A percentile compares a stretch with the other conserved stretches of the same genome.
These are phyloP conservation scores for Lignosus rhinocerotis DNA, from an alignment of 1,284 basidiomycete genomes.

Conservation along the genomic window DNA sequence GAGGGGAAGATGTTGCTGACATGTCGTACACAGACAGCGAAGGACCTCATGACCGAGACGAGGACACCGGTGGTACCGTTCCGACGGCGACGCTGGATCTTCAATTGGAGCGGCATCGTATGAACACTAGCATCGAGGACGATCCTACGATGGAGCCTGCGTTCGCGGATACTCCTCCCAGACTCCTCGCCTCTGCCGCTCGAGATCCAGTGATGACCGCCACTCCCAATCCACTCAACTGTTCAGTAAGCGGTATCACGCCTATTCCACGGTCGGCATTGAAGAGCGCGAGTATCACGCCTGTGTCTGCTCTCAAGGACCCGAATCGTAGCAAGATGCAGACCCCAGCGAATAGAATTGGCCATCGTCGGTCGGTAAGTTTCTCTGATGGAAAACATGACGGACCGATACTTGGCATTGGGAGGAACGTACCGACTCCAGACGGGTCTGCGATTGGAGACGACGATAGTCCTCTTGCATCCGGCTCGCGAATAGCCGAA, in stretches of 20 bases:
- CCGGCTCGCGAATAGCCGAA: conserved; percentile 5
- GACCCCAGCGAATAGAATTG: conserved; percentile 50
- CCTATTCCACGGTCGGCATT: conserved; percentile 55
- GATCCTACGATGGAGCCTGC: conserved; percentile 17
- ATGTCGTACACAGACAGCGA: conserved; percentile 24
- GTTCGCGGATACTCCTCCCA: conserved; percentile 23
- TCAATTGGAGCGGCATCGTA: conserved; percentile 6
- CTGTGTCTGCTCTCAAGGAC: conserved; percentile 56
- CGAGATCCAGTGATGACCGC: conserved; percentile 9
- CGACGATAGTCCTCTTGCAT: conserved; percentile 24
- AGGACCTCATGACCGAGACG: conserved; percentile 21
- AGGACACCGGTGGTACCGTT: conserved; percentile 18
- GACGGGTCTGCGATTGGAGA: conserved; percentile 40
- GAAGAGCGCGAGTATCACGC: conserved; percentile 53
- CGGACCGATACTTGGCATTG: conserved; percentile 77
- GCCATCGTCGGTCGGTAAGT: conserved; percentile 81
- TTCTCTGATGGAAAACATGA: conserved; percentile 90
- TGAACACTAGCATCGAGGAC: conserved; percentile 3
- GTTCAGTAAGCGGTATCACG: conserved; percentile 30
- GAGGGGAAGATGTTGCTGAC: conserved; percentile 17
- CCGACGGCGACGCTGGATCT: conserved; percentile 21
- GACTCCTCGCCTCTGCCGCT: conserved; percentile 6
- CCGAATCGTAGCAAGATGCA: conserved; percentile 43
- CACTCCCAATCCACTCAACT: conserved; percentile 23
- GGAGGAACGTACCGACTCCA: conserved; percentile 35